A percentile compares a stretch with the other conserved stretches of the same genome.
phyloP scores from a whole-genome alignment of 805 yeast species.

The Ogataea allantospora region DNA sequence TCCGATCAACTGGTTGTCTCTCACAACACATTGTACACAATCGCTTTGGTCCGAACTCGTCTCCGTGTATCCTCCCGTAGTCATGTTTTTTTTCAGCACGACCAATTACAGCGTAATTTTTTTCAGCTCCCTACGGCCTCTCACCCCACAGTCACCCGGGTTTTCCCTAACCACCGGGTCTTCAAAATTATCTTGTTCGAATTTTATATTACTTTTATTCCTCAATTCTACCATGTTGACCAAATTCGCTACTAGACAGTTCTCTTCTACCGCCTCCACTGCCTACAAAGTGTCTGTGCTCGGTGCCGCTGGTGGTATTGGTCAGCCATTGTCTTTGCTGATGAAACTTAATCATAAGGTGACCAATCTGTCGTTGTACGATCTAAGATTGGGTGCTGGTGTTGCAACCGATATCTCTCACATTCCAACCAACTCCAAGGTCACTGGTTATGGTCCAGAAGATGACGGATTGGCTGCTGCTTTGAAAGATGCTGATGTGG shows the following conservation, averaged over 20 bases:
- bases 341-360: constrained; percentile 87
- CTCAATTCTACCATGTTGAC: constrained; percentile 44
- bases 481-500: constrained; percentile 76
- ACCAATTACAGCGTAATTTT: constrained; percentile 7
- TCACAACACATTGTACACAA: too few relatives aligned
- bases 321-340: constrained; percentile 81
- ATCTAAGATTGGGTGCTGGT: constrained; percentile 90
- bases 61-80: constrained; percentile 6
- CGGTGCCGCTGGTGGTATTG: constrained; percentile 95
- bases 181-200: constrained; percentile 1
- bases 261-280: constrained; percentile 62
- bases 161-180: not conserved
- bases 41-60: constrained; percentile 10
- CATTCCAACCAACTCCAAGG: constrained; percentile 87
- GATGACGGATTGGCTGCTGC: constrained; percentile 68
- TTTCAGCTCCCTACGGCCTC: constrained; percentile 1
- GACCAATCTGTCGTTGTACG: constrained; percentile 82
- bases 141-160: constrained; percentile 10
- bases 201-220: constrained; percentile 2
- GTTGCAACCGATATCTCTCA: constrained; percentile 96
- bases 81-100: constrained; percentile 8
- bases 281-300: constrained; percentile 78
- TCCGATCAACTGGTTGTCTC: too few relatives aligned
- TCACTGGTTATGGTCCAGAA: constrained; percentile 85
- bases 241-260: constrained; percentile 48